These are phyloP conservation scores for Fusarium setosum DNA, from an alignment of 2,329 filamentous ascomycete genomes.

Conservation along the genomic window DNA sequence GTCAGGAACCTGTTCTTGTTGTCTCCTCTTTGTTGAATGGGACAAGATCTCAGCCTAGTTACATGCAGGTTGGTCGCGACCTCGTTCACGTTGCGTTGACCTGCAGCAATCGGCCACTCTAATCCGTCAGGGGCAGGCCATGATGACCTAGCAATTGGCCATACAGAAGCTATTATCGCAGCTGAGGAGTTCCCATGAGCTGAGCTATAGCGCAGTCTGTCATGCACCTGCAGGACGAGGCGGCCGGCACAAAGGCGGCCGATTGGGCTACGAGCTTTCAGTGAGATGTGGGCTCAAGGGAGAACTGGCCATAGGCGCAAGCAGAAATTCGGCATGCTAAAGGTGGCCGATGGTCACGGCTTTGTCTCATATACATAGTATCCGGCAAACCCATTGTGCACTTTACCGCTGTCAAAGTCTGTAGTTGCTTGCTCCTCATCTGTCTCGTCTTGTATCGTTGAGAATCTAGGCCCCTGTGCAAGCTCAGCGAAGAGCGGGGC, in stretches of 20 bases:
- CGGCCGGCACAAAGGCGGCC: not conserved
- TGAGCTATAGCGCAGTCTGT: not conserved
- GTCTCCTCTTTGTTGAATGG: not conserved
- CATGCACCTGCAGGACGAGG: not conserved
- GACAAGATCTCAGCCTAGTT: not conserved
- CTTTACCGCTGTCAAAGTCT: too few species aligned
- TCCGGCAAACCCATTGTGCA: too few species aligned
- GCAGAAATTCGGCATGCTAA: too few species aligned
- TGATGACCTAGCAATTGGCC: not conserved
- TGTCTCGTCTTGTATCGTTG: too few species aligned
- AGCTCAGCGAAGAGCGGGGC: too few species aligned
- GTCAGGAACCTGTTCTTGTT: not conserved
- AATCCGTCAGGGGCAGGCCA: not conserved
- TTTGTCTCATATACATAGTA: too few species aligned
- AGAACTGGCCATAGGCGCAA: too few species aligned
- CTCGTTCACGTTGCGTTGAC: not conserved
- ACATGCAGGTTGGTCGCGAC: constrained; percentile 1
- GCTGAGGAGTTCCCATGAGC: not conserved
- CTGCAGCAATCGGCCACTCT: not conserved
- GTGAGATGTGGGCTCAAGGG: too few species aligned
- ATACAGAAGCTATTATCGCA: not conserved
- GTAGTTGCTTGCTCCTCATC: too few species aligned
- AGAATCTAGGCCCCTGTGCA: too few species aligned
- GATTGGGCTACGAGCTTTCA: too few species aligned
- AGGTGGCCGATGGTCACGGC: too few species aligned